These are phyloP conservation scores for Melocanna baccifera DNA, from an alignment of 176 grass and related monocot species.

Conservation along the genomic window DNA sequence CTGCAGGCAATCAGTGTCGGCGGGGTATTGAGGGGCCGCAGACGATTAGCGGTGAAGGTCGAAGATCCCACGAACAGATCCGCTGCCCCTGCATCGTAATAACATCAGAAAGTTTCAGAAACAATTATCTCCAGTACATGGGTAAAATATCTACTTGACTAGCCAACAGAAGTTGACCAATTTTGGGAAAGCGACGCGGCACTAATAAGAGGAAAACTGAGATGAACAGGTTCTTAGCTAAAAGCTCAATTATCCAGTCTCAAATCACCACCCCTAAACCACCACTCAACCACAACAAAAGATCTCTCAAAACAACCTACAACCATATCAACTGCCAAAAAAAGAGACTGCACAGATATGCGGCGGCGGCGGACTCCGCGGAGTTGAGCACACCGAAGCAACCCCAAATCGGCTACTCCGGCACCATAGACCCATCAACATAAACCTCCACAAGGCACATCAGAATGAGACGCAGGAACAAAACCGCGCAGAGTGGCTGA, in stretches of 20 bases:
- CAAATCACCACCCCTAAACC: neutral
- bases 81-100: slow-evolving; percentile 19
- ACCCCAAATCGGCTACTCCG: neutral
- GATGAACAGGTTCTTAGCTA: neutral
- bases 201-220: neutral
- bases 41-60: neutral
- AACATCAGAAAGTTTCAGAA: slow-evolving; percentile 23
- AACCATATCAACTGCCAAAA: neutral
- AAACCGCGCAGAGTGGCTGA: neutral
- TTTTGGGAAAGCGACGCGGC: neutral
- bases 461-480: neutral
- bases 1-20: neutral
- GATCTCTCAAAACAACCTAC: neutral
- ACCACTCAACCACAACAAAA: neutral
- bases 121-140: neutral
- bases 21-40: neutral
- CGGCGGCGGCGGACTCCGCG: neutral
- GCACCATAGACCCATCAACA: neutral
- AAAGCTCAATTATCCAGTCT: neutral
- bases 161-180: slow-evolving; percentile 3
- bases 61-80: neutral
- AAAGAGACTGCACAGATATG: neutral
- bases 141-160: slow-evolving; percentile 26
- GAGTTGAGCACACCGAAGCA: neutral
- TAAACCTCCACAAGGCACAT: neutral